Evolutionary conservation across 2,329 filamentous ascomycete genomes (phyloP), one percentile per base, ranked within the genome.

Genomic region (Diaporthe citri): DNA sequence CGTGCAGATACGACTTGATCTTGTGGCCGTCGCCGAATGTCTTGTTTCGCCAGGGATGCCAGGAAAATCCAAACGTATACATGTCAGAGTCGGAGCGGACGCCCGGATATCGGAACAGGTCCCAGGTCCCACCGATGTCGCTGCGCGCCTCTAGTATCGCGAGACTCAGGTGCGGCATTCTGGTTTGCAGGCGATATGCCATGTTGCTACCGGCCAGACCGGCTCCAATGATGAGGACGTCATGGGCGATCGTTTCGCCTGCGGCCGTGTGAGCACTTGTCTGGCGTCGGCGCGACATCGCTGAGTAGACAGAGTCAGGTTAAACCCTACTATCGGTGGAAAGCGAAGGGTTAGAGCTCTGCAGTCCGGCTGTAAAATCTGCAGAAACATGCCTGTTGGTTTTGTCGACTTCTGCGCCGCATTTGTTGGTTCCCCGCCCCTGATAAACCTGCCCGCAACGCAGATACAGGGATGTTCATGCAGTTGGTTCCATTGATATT

Each of bases 81-180:
- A 92, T 84, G 79, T 92, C 90, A 0, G 90, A 91, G 76, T 92
- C 90, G 1, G 90, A 91, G 66, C 90, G 86, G 76, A 94, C 92
- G 7, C 94, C 93, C 0, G 93, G 93, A 78, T 95, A 96, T 57
- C 88, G 90, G 85, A 95, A 43, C 0, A 62, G 3, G 4, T 62
- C 59, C 59, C 59, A 62, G 7, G 59, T 62, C 1, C 59, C 59
- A 15, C 59, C 59, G 25, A 62, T 62, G 1, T 62, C 15, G 4
- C 12, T 15, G 17, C 59, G 59, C n/a, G 36, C 59, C 20, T 62
- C 59, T 0, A 62, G 59, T 1, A 62, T n/a, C 12, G 36, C 20
- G 9, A 62, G 41, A 39, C 4, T 62, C 4, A 43, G 13, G 13
- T 62, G 36, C 1, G 59, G 39, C n/a, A 43, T 62, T 5, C n/a